phyloP scores from a whole-genome alignment of 352 stramenopile species.

The Pythium guiyangense region DNA sequence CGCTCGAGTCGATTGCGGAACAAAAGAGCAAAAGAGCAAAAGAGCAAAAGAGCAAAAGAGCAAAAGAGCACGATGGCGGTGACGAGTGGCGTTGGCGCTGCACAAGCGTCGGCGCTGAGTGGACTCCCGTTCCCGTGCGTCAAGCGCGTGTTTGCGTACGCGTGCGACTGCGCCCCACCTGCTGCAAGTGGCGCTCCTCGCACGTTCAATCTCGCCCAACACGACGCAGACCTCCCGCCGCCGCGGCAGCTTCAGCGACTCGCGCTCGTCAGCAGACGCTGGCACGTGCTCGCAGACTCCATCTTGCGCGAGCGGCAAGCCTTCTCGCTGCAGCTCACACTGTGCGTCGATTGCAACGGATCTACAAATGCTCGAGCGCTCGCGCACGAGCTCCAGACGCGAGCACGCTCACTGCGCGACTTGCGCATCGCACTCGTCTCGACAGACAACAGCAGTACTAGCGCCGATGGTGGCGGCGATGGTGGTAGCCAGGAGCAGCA shows the following conservation, averaged over 20 bases:
- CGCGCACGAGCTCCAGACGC: not conserved
- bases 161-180: not conserved
- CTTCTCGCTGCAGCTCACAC: not conserved
- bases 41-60: too few relatives aligned
- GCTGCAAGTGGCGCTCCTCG: not conserved
- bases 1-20: too few relatives aligned
- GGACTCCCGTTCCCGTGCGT: constrained; percentile 1
- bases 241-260: too few relatives aligned
- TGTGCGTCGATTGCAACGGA: not conserved
- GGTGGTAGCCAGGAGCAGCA: too few relatives aligned
- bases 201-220: not conserved
- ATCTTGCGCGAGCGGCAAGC: not conserved
- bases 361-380: not conserved
- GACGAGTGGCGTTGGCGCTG: too few relatives aligned
- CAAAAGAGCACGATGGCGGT: too few relatives aligned
- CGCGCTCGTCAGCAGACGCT: not conserved
- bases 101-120: too few relatives aligned
- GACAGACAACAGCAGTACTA: not conserved
- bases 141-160: constrained; percentile 9
- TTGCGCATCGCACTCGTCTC: not conserved
- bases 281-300: not conserved
- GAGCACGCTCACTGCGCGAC: not conserved
- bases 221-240: constrained; percentile 1
- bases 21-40: too few relatives aligned
- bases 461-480: too few relatives aligned